Base-by-base conservation (phyloP, 192 early-diverging fungal species). In the Entomortierella lignicola region DNA sequence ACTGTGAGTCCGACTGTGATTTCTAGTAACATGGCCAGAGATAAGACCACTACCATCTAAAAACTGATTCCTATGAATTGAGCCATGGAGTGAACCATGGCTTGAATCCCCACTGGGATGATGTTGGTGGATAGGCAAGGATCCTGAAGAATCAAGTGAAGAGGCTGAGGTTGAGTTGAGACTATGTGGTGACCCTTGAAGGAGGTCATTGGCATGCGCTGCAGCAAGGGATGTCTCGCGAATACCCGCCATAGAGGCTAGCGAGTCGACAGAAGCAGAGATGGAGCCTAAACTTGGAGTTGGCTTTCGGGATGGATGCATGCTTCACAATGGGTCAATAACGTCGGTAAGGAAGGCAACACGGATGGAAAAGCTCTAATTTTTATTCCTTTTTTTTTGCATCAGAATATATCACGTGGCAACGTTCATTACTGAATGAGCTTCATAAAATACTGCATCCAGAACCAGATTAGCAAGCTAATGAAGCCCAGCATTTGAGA, bases 121-220 rank as follows among this genome's bases (percentile, higher is more conserved):
- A 7, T 74, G 72, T 29, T 77, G 72, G 23, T 77, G 56, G 17
- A 77, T 51, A 39, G 71, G 72, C 27, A 77, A 52, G 17, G 72
- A 77, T 27, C 72, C 72, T 63, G 72, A 50, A 20, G 72, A 77
- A 20, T 65, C 68, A 31, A 77, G 37, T 0, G 72, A 77, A 11
- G 72, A 77, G 12, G 72, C 60, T 2, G 72, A 68, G 43, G 72
- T 77, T 4, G 72, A 77, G 55, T 63, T 67, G 60, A 68, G 60
- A 39, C 72, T 77, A 37, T 67, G 65, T 3, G 66, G 66, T 8
- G 72, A 68, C 7, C 65, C 64, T 25, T 67, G 66, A 18, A 66
- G 29, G 18, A 73, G 34, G 20, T 67, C 65, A 51, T 62, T 67
- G 30, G 12, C 51, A 39, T 63, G 52, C 0, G 51, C 20, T 2